Evolutionary conservation across 441 rosid species (phyloP).

Genomic region (Syzygium malaccense): DNA sequence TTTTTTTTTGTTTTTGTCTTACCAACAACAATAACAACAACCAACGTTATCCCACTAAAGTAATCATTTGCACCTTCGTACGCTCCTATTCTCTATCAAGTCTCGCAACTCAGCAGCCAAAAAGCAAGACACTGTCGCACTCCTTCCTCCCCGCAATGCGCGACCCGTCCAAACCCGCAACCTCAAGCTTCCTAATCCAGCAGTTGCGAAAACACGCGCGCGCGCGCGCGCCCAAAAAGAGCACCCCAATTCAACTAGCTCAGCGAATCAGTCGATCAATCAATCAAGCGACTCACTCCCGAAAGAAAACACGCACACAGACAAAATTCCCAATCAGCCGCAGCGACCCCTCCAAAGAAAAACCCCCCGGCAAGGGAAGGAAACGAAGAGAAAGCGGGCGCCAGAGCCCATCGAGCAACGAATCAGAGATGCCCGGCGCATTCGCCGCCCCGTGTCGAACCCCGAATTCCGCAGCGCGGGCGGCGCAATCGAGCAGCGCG

Average conservation of each 20-base stretch:
- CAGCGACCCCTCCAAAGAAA: not conserved
- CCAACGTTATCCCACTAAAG: not conserved
- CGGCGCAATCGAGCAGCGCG: not conserved
- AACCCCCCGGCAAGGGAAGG: not conserved
- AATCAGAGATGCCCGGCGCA: not conserved
- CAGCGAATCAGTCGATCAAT: not conserved
- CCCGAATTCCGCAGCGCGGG: not conserved
- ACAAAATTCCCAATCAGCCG: not conserved
- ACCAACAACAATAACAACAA: not conserved
- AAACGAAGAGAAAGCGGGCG: not conserved
- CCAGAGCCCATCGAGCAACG: not conserved
- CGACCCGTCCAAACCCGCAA: not conserved
- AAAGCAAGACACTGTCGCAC: not conserved
- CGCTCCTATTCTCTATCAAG: not conserved
- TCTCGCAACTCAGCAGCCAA: not conserved
- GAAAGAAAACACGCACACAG: not conserved
- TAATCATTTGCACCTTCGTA: not conserved
- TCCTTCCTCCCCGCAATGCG: not conserved
- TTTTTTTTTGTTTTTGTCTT: not conserved
- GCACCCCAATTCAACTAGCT: not conserved
- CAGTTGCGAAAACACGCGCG: not conserved
- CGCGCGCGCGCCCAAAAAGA: not conserved
- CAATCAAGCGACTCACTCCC: not conserved
- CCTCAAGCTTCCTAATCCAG: not conserved
- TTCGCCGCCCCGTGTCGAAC: constrained; percentile 4